Base-by-base conservation (phyloP, 1,284 basidiomycete species). In the Cerrena zonata region DNA sequence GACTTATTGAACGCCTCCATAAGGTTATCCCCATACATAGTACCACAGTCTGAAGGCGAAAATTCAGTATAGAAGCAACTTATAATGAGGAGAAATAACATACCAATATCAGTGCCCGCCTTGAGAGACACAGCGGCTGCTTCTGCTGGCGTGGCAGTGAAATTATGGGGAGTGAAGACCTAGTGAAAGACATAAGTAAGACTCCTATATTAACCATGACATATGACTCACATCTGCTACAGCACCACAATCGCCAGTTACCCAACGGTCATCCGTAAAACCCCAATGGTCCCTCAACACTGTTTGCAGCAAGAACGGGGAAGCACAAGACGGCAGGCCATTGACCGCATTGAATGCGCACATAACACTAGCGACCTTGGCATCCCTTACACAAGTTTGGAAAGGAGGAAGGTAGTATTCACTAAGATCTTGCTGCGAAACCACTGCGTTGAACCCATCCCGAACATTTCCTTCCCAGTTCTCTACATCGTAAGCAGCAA, bases 261-360 rank as follows among this genome's bases (percentile, higher is more conserved):
- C 73, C 77, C 77, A 80, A 40, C 77, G 63, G 40, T 74, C 69
- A 43, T 75, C 69, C 45, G 71, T 66, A 53, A 81, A 76, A 12
- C 72, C 74, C 72, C 74, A 81, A 46, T 67, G 65, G 49, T 78
- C 76, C n/a, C 79, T 66, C 18, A 79, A 61, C 19, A 82, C 61
- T 34, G 69, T 66, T 56, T 80, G 77, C 36, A 82, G 65, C 27
- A 82, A 65, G 58, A 73, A 80, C 2, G 69, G 66, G 58, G 69
- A 73, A 12, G 77, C 77, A 56, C 79, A 82, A 0, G 75, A 68
- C 5, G 79, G 79, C 26, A 80, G 62, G 1, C 79, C 79, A 53
- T 82, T 80, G n/a, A 82, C 77, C 11, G 78, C 73, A 55, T 81
- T 81, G 57, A 80, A 82, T 52, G 73, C 75, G 67, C 78, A 82